Conservation (phyloP, 768 basidiomycete species). For the Amylocystis lapponica region DNA sequence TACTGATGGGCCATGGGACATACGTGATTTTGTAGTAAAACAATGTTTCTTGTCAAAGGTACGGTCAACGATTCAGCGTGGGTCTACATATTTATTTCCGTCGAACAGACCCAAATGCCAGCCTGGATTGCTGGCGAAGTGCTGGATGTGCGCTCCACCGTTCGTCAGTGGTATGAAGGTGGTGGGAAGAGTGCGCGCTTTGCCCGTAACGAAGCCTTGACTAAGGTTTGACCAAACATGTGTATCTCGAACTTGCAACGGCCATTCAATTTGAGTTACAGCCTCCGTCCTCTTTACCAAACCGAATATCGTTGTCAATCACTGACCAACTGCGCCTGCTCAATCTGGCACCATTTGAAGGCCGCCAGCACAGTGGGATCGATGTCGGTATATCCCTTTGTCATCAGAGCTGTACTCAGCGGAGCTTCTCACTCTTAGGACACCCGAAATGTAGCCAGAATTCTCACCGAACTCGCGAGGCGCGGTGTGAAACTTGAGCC, state of each 20-base stretch:
- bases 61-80: constrained; percentile 18
- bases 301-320: constrained; percentile 50
- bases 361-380: constrained; percentile 83
- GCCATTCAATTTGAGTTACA: background rate
- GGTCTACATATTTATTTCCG: too few species aligned
- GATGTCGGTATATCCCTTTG: constrained; percentile 56
- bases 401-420: constrained; percentile 6
- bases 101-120: constrained; percentile 67
- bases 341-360: constrained; percentile 68
- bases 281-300: constrained; percentile 15
- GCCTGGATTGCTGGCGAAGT: constrained; percentile 69
- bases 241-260: constrained; percentile 7
- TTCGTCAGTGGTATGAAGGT: constrained; percentile 50
- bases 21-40: constrained; percentile 83
- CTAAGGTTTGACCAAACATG: too few species aligned
- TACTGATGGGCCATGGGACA: constrained; percentile 78
- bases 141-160: constrained; percentile 64
- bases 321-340: constrained; percentile 71
- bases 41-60: constrained; percentile 86
- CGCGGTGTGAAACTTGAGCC: constrained; percentile 63
- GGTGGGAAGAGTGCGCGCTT: too few species aligned
- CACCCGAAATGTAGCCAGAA: constrained; percentile 80
- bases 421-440: constrained; percentile 46
- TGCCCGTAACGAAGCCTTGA: too few species aligned
- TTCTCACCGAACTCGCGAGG: constrained; percentile 72